These are phyloP conservation scores for Excoecaria agallocha DNA, from an alignment of 345 rosid genomes.

Conservation along the genomic window DNA sequence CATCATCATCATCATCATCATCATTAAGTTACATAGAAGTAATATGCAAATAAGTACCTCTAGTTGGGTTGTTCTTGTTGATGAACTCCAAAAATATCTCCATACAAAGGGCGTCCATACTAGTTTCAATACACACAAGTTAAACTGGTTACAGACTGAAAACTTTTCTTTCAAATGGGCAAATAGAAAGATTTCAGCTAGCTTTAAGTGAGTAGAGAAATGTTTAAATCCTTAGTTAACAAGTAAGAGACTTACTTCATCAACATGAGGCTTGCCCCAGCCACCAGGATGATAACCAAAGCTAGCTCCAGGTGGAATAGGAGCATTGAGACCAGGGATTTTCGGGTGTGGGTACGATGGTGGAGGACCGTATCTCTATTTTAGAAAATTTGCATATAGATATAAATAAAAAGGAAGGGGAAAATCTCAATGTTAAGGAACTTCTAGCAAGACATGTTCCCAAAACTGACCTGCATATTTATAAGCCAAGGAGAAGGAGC, in stretches of 20 bases:
- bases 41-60: slow-evolving; percentile 52
- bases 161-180: background rate
- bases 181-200: background rate
- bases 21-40: background rate
- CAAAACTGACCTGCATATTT: slow-evolving; percentile 83
- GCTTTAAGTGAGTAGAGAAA: background rate
- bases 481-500: slow-evolving; percentile 99
- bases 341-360: slow-evolving; percentile 94
- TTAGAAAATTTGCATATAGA: slow-evolving; percentile 1
- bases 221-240: slow-evolving; percentile 1
- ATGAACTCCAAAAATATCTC: slow-evolving; percentile 97
- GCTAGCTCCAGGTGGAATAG: slow-evolving; percentile 94
- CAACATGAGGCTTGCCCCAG: slow-evolving; percentile 99
- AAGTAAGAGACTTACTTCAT: slow-evolving; percentile 56
- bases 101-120: slow-evolving; percentile 94
- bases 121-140: slow-evolving; percentile 29
- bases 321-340: slow-evolving; percentile 96
- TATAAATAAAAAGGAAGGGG: background rate
- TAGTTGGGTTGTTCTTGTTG: slow-evolving; percentile 92
- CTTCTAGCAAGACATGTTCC: background rate
- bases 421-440: background rate
- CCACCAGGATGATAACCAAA: slow-evolving; percentile 98
- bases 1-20: no score
- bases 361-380: slow-evolving; percentile 99
- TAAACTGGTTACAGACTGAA: background rate